Evolutionary conservation across 371 early-diverging fungal species (phyloP), one percentile per base, ranked within the genome.

Genomic region (Apophysomyces sp.): DNA sequence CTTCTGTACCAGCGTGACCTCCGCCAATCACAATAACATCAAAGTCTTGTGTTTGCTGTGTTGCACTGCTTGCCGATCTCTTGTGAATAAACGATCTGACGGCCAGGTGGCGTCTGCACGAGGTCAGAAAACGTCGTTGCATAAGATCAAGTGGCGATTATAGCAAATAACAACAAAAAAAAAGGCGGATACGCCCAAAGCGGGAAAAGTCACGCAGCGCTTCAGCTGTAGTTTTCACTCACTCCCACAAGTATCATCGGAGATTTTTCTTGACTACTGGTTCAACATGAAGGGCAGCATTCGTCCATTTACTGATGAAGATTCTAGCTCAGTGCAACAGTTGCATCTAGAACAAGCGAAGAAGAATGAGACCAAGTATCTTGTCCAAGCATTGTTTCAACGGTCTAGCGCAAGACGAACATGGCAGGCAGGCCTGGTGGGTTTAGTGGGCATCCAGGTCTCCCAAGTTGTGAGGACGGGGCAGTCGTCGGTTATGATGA

Each of bases 1-100:
- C 93, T 63, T 94, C 94, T 5, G 89, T 89, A 4, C 94, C 94
- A 7, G 94, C 94, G 82, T 94, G 94, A 0, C 94, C 94, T 36
- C 94, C 94, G 12, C 94, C 94, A 57, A 94, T 89, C 1, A 94
- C 90, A 59, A 94, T 83, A 15, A 88, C 88, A 70, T 90, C 90
- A 58, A 75, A 89, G 18, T 78, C 75, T 32, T 54, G 49, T 9
- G 49, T 21, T 18, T n/a, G 63, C 15, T 29, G 18, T 30, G 12
- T 55, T 28, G 52, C 30, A 3, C 29, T 53, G 18, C 24, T 44
- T 21, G n/a, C 52, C 15, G 54, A 58, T 40, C 49, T 40, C 13
- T 39, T 16, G 28, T 1, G 9, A 21, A 31, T 15, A 40, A 18
- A 2, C 3, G 21, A 21, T 44, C 2, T 44, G 21, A 44, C 49